Evolutionary conservation across 2,329 filamentous ascomycete species (phyloP).

Genomic region (Diaporthe sp.): DNA sequence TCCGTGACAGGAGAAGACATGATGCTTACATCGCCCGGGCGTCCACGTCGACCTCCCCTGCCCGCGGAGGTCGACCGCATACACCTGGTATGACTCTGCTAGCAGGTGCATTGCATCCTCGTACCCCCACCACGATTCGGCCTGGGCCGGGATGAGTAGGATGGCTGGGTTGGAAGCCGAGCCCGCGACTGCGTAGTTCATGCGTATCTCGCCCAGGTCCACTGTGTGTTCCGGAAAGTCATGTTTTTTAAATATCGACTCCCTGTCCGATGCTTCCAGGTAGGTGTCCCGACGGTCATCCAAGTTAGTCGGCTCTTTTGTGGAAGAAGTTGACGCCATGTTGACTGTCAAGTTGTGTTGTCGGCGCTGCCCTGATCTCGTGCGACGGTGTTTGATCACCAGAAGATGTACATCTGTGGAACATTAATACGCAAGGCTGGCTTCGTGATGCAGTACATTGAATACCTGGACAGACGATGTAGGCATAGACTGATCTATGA

Average conservation of each 20-base stretch:
- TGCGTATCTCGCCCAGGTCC: slow-evolving; percentile 37
- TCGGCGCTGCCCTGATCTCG: too few species aligned
- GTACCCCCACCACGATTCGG: slow-evolving; percentile 37
- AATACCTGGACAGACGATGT: background rate
- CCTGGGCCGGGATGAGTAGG: slow-evolving; percentile 36
- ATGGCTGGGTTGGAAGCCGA: slow-evolving; percentile 29
- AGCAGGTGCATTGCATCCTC: slow-evolving; percentile 35
- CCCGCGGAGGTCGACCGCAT: slow-evolving; percentile 37
- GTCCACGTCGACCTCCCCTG: slow-evolving; percentile 37
- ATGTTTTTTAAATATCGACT: slow-evolving; percentile 30
- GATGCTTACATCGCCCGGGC: slow-evolving; percentile 37
- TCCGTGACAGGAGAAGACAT: too few species aligned
- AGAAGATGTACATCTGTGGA: background rate
- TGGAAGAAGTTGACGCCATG: background rate
- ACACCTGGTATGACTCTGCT: slow-evolving; percentile 36
- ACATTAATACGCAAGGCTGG: background rate
- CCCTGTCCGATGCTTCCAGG: slow-evolving; percentile 29
- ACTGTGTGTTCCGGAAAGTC: slow-evolving; percentile 34
- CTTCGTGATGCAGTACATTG: background rate
- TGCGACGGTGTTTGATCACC: background rate
- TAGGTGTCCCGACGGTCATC: slow-evolving; percentile 17
- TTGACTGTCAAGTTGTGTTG: background rate
- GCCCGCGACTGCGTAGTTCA: slow-evolving; percentile 37
- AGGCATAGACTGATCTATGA: too few species aligned
- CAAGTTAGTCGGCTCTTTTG: background rate